These are phyloP conservation scores for Phytophthora podocarpi DNA, from an alignment of 352 stramenopile species.

Conservation along the genomic window DNA sequence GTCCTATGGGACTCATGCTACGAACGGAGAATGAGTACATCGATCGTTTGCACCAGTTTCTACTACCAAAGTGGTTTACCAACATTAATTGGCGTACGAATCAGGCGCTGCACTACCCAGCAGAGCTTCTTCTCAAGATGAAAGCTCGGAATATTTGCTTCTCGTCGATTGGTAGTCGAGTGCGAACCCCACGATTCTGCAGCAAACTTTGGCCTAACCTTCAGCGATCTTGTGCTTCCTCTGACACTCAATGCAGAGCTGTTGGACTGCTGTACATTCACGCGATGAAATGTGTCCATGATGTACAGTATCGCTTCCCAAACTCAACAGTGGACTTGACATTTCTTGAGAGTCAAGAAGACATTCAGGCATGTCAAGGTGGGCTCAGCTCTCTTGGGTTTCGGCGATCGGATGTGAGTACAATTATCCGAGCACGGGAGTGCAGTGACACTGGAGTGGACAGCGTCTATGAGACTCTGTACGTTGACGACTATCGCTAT, in stretches of 20 bases:
- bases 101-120: constrained; percentile 36
- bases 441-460: no score
- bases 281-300: constrained; percentile 8
- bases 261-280: constrained; percentile 20
- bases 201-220: constrained; percentile 36
- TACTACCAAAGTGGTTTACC: constrained; percentile 38
- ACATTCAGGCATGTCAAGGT: constrained; percentile 21
- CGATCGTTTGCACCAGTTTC: constrained; percentile 50
- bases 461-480: no score
- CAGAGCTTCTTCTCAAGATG: constrained; percentile 2
- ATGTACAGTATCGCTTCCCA: constrained; percentile 9
- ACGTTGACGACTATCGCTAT: no score
- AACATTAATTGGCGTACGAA: constrained; percentile 38
- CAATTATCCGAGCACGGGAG: constrained; percentile 32
- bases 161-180: background rate
- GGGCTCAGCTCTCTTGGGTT: constrained; percentile 6
- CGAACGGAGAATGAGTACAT: constrained; percentile 35
- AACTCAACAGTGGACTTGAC: constrained; percentile 24
- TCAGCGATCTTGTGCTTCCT: constrained; percentile 11
- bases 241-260: background rate
- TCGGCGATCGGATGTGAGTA: constrained; percentile 27
- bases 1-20: constrained; percentile 9
- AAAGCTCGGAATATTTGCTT: constrained; percentile 28
- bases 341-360: constrained; percentile 30
- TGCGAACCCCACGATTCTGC: constrained; percentile 18